Conservation (phyloP, 352 stramenopile genomes). For the Pythium volutum region DNA sequence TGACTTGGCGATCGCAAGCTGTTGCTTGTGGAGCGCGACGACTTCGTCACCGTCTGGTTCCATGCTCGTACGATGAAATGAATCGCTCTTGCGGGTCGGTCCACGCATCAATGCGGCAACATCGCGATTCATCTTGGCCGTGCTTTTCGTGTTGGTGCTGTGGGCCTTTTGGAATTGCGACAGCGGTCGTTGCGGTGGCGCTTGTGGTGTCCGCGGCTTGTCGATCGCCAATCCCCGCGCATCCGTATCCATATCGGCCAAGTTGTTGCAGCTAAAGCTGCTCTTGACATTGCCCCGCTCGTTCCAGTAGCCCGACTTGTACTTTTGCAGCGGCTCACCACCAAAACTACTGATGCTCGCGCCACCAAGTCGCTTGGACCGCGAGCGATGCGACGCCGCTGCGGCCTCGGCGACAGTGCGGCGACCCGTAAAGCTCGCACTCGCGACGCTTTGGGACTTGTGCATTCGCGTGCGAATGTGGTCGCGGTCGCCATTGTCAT, state of each 20-base stretch:
- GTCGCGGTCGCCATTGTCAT: conserved; percentile 2
- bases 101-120: conserved; percentile 26
- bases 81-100: conserved; percentile 46
- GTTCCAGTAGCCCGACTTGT: conserved; percentile 72
- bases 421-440: conserved; percentile 36
- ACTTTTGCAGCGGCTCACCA: conserved; percentile 33
- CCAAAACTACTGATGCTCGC: conserved; percentile 11
- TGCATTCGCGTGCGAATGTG: conserved; percentile 30
- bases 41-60: conserved; percentile 29
- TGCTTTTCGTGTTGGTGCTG: conserved; percentile 43
- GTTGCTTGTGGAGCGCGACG: conserved; percentile 34
- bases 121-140: conserved; percentile 27
- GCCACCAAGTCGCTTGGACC: conserved; percentile 38
- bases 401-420: conserved; percentile 62
- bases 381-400: conserved; percentile 59
- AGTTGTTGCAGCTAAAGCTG: conserved; percentile 82
- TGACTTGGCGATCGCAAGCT: conserved; percentile 37
- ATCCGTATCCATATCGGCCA: conserved; percentile 69
- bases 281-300: conserved; percentile 66
- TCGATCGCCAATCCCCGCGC: conserved; percentile 43
- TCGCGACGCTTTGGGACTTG: conserved; percentile 63
- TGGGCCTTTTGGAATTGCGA: conserved; percentile 28
- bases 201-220: conserved; percentile 3
- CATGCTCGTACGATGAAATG: conserved; percentile 33
- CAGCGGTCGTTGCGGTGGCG: conserved; percentile 11